Base-by-base conservation (phyloP, 495 filamentous ascomycete species). In the Aspergillus kassunensis region DNA sequence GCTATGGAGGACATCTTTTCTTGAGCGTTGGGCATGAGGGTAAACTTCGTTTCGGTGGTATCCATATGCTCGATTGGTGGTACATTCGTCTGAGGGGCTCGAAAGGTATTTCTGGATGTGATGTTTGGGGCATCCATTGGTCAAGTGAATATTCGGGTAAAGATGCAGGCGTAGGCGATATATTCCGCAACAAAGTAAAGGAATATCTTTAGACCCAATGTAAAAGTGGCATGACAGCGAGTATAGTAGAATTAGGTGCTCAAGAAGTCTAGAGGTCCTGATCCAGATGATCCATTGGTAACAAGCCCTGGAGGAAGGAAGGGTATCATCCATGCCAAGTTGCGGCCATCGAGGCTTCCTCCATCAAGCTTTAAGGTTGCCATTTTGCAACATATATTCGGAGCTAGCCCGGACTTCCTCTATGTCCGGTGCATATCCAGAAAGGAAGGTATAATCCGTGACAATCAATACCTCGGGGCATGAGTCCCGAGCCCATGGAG, bases 1-100 rank as follows among this genome's bases (percentile, higher is more conserved):
- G 33, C 44, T 6, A 48, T 18, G 13, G 37, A 25, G 12, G 37
- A 35, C 39, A 61, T 69, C 49, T 61, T 67, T 19, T 68, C 37
- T 11, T 41, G 20, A 6, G 33, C 23, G 2, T 21, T 43, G 29
- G 31, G 13, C 5, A 51, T 41, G 39, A 53, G 31, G 8, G 31
- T 29, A 41, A 24, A 5, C 24, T 54, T 55, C 2, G 11, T 31
- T 23, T 51, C 40, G 13, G 24, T 15, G 18, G 30, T 34, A 30
- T 40, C 41, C 20, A 34, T 19, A 2, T 49, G 7, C 11, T 30
- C 13, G 5, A 10, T 29, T 9, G 27, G 24, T 12, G 24, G 13
- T 18, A 30, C 33, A 25, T 12, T 36, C 1, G 20, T 9, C 20
- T 18, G 19, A 16, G n/a, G 23, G 8, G 15, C 13, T 13, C 33